Base-by-base conservation (phyloP, 2,329 filamentous ascomycete species). In the Sarocladium kiliense region DNA sequence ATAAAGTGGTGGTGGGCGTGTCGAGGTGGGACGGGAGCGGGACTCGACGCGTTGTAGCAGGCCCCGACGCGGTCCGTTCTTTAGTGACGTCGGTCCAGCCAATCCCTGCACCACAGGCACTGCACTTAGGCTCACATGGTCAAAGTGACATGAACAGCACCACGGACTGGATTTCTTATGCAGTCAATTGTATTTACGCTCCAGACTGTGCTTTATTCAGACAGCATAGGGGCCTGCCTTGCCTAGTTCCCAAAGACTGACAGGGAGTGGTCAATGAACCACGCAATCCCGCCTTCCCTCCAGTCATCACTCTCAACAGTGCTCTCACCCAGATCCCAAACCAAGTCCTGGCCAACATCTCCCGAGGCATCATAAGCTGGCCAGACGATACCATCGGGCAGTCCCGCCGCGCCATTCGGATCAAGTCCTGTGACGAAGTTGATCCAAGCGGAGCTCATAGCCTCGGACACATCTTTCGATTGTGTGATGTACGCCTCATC, bases 371-470 rank as follows among this genome's bases (percentile, higher is more conserved):
- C 45, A 5, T 68, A 71, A 2, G 45, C 54, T 2, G 68, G 68
- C 67, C 68, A 71, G 2, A 56, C 39, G 0, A 54, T 55, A 1
- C 54, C 58, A 1, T 57, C 51, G 4, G 26, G 27, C 30, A 51
- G 27, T 5, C 30, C 47, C 12, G 34, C 14, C 3, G 26, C 47
- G 2, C 65, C 65, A n/a, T 67, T 68, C 3, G 65, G 65, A 14
- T 68, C 56, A 5, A 65, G 59, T 1, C 27, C 50, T 2, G 57
- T 58, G 3, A 67, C 57, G 30, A 68, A 67, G 44, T 63, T 69
- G 54, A 70, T 58, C 68, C 68, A 71, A 1, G 66, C 63, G 10
- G 62, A 58, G 11, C 61, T 64, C 19, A 71, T 70, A 2, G 58
- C 56, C 34, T 57, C 60, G 16, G 68, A 57, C 16, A 71, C 62